Evolutionary conservation across 768 basidiomycete species (phyloP).

Genomic region (Boletus rex-veris): DNA sequence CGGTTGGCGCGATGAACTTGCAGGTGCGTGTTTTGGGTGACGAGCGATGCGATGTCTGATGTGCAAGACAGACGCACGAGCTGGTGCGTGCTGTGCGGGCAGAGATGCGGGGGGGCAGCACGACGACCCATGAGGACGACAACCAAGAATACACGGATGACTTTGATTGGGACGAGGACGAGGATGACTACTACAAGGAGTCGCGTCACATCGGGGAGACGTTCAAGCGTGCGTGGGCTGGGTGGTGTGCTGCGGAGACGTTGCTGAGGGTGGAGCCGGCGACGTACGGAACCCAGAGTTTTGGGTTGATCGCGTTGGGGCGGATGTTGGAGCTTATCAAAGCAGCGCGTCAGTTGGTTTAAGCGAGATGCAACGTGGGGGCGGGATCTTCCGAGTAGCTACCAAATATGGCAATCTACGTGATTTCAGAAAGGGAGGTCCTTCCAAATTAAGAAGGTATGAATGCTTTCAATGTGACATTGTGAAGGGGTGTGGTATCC

Average conservation of each 20-base stretch:
- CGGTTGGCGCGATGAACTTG: slow-evolving; percentile 41
- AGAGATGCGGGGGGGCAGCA: slow-evolving; percentile 25
- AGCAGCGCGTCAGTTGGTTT: slow-evolving; percentile 11
- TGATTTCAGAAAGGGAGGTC: slow-evolving; percentile 29
- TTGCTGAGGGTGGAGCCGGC: slow-evolving; percentile 21
- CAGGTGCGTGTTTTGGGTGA: slow-evolving; percentile 31
- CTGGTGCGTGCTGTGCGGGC: slow-evolving; percentile 36
- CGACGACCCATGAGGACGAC: slow-evolving; percentile 15
- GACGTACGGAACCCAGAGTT: slow-evolving; percentile 42
- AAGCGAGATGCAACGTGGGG: slow-evolving; percentile 19
- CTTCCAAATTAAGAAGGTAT: slow-evolving; percentile 13
- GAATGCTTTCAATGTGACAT: slow-evolving; percentile 24
- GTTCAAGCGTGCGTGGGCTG: slow-evolving; percentile 43
- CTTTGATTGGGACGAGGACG: slow-evolving; percentile 24
- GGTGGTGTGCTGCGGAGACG: slow-evolving; percentile 40
- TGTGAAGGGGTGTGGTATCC: slow-evolving; percentile 14
- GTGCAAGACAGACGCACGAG: slow-evolving; percentile 35
- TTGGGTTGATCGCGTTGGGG: slow-evolving; percentile 44
- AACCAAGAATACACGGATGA: slow-evolving; percentile 27
- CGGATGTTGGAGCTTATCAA: slow-evolving; percentile 40
- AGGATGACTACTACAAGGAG: slow-evolving; percentile 29
- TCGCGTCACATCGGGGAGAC: slow-evolving; percentile 26
- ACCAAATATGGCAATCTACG: slow-evolving; percentile 10
- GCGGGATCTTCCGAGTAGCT: slow-evolving; percentile 17
- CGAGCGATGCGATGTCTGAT: neutral